Evolutionary conservation across 768 basidiomycete species (phyloP).

Genomic region (Pleurotus salmoneostramineus): DNA sequence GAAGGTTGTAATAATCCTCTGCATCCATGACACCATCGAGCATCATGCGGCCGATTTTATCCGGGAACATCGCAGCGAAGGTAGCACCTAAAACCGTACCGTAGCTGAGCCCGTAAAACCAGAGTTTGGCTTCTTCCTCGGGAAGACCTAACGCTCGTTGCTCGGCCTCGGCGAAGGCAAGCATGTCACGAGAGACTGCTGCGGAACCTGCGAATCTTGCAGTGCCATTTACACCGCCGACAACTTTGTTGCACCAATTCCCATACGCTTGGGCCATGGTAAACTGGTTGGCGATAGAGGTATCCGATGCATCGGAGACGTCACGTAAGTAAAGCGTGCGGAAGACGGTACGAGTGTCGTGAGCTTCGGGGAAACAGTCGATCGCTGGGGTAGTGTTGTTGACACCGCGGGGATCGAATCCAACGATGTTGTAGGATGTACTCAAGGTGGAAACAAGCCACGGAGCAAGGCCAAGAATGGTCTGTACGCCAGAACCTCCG

Average conservation of each 20-base stretch:
- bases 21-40: conserved; percentile 27
- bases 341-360: background rate
- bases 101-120: conserved; percentile 18
- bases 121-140: background rate
- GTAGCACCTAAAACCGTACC: conserved; percentile 22
- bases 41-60: conserved; percentile 25
- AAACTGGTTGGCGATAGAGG: background rate
- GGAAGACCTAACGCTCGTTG: background rate
- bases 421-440: conserved; percentile 38
- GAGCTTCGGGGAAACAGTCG: background rate
- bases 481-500: conserved; percentile 36
- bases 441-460: conserved; percentile 29
- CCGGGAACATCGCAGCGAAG: conserved; percentile 31
- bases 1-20: conserved; percentile 16
- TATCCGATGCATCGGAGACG: background rate
- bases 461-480: conserved; percentile 18
- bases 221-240: background rate
- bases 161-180: background rate
- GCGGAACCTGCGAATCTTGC: background rate
- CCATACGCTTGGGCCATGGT: background rate
- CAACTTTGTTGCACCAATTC: background rate
- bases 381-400: background rate
- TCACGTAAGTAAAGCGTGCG: background rate
- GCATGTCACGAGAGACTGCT: background rate
- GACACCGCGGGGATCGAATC: conserved; percentile 43